Percentiles rank a stretch among this genome's conserved stretches.
Evolutionary conservation across 2,329 filamentous ascomycete genomes (phyloP).

Genomic region (Colletotrichum sp.): DNA sequence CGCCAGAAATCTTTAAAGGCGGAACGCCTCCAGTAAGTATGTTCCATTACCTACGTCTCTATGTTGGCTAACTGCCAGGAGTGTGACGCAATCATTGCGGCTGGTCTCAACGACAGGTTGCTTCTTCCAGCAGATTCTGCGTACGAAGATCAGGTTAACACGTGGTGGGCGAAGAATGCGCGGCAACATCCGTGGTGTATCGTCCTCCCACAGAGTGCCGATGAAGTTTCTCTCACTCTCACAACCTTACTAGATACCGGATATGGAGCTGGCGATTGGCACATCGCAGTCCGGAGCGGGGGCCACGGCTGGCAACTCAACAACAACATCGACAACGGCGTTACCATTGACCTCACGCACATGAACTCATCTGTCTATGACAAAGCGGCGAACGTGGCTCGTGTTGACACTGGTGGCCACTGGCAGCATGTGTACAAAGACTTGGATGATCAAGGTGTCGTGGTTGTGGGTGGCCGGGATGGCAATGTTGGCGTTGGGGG

Average conservation of each 20-base stretch:
- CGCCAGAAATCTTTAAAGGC: not conserved
- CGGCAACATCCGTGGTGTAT: constrained; percentile 29
- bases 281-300: constrained; percentile 54
- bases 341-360: constrained; percentile 31
- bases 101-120: not conserved
- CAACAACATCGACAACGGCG: constrained; percentile 28
- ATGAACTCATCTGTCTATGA: constrained; percentile 23
- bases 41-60: fast-evolving
- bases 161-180: constrained; percentile 21
- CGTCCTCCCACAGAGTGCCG: constrained; percentile 25
- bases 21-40: not conserved
- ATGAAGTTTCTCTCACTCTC: constrained; percentile 27
- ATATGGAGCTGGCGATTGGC: constrained; percentile 29
- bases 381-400: constrained; percentile 23
- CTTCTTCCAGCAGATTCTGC: not conserved
- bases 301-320: constrained; percentile 43
- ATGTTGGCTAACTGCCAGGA: not conserved
- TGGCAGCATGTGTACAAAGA: constrained; percentile 17
- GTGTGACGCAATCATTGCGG: constrained; percentile 13
- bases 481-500: constrained; percentile 35
- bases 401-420: constrained; percentile 22
- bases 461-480: constrained; percentile 49
- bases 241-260: constrained; percentile 14
- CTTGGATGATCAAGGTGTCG: constrained; percentile 24
- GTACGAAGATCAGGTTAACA: constrained; percentile 8